Conservation (phyloP, 345 rosid species). For the Cochlearia excelsa region DNA sequence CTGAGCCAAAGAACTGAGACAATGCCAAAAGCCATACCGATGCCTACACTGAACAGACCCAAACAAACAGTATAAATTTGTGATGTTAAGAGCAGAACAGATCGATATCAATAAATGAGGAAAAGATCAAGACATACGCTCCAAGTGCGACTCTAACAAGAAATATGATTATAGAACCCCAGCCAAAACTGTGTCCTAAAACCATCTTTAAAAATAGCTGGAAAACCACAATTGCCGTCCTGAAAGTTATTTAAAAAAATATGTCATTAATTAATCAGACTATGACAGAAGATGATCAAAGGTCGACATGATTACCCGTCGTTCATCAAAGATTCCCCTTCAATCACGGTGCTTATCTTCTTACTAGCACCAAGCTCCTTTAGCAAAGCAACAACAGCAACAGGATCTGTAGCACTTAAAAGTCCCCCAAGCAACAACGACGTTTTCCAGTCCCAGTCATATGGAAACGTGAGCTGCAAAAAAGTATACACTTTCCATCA, state of each 20-base stretch:
- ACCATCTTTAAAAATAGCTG: slow-evolving; percentile 89
- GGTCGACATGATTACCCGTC: slow-evolving; percentile 61
- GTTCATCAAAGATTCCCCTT: slow-evolving; percentile 98
- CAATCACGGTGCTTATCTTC: slow-evolving; percentile 86
- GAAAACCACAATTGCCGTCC: slow-evolving; percentile 93
- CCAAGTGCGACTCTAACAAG: slow-evolving; percentile 72
- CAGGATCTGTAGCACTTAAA: slow-evolving; percentile 97
- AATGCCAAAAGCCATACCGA: slow-evolving; percentile 86
- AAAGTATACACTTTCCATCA: neutral
- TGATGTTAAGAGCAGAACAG: neutral
- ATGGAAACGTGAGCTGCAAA: slow-evolving; percentile 80
- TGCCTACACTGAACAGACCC: slow-evolving; percentile 65
- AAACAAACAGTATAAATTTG: slow-evolving; percentile 29
- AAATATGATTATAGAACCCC: slow-evolving; percentile 62
- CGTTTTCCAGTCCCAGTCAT: slow-evolving; percentile 86
- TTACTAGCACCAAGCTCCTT: slow-evolving; percentile 99
- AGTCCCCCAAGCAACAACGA: slow-evolving; percentile 96
- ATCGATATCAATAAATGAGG: neutral
- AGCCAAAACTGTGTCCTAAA: slow-evolving; percentile 53
- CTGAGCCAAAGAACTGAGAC: slow-evolving; percentile 92
- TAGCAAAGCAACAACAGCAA: slow-evolving; percentile 91
- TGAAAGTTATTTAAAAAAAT: slow-evolving; percentile 34
- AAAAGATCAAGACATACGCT: slow-evolving; percentile 65
- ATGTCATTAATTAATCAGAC: neutral
- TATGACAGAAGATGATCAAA: slow-evolving; percentile 6